phyloP scores from a whole-genome alignment of 1,284 basidiomycete species.

The Rhodotorula sp. region DNA sequence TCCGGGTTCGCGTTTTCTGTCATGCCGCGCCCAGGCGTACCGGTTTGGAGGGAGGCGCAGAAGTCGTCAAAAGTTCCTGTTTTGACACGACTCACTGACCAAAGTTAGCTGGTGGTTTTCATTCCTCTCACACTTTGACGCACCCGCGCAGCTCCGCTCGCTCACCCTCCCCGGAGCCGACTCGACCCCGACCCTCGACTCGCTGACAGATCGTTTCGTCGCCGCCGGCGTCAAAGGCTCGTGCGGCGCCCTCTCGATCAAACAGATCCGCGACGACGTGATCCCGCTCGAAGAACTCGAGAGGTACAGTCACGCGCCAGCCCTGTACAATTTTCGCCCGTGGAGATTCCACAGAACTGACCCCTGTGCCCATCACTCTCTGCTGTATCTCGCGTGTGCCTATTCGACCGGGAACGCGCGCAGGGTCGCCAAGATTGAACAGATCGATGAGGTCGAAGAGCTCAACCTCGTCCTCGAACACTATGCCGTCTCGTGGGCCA shows the following conservation, averaged over 20 bases:
- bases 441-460: constrained; percentile 89
- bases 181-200: constrained; percentile 60
- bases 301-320: constrained; percentile 54
- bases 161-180: constrained; percentile 70
- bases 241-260: constrained; percentile 60
- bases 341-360: not conserved
- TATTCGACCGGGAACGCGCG: not conserved
- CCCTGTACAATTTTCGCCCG: not conserved
- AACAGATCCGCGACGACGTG: constrained; percentile 63
- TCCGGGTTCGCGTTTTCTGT: not conserved
- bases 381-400: not conserved
- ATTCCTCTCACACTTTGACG: constrained; percentile 70
- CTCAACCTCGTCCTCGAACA: constrained; percentile 80
- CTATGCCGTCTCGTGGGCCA: constrained; percentile 62
- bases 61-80: too few species aligned
- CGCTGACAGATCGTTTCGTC: constrained; percentile 64
- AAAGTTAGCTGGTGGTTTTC: too few species aligned
- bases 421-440: constrained; percentile 73
- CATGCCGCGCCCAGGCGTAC: not conserved
- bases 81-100: constrained; percentile 50
- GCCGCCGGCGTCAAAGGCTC: constrained; percentile 59
- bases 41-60: not conserved
- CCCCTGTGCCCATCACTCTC: too few species aligned
- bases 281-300: constrained; percentile 61
- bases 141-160: constrained; percentile 62